A percentile compares a stretch with the other conserved stretches of the same genome.
phyloP scores from a whole-genome alignment of 2,329 filamentous ascomycete species.

The Domatiomyces globalis region DNA sequence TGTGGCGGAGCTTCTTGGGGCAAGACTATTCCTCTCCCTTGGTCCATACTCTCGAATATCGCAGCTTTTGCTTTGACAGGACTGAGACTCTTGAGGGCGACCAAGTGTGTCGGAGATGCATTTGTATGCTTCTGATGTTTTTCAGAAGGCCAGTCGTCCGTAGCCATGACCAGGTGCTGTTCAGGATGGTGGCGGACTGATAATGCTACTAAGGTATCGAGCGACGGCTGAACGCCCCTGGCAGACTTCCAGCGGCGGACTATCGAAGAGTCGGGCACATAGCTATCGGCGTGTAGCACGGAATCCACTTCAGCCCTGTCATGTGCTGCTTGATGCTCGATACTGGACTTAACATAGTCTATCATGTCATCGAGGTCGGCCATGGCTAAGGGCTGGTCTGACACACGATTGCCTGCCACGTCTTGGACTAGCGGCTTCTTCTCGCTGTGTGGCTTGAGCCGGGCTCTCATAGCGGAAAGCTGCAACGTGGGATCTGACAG shows the following conservation, averaged over 20 bases:
- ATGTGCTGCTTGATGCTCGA: neutral
- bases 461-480: conserved; percentile 11
- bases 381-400: conserved; percentile 7
- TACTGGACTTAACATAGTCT: conserved; percentile 13
- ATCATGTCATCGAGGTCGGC: conserved; percentile 17
- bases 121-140: neutral
- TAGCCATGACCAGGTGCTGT: neutral
- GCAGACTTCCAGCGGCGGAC: conserved; percentile 3
- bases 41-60: conserved; percentile 12
- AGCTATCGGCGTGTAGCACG: neutral
- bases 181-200: neutral
- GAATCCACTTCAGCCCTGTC: neutral
- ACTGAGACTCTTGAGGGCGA: conserved; percentile 5
- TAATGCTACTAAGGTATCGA: neutral
- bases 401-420: neutral
- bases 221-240: neutral
- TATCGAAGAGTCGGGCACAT: conserved; percentile 1
- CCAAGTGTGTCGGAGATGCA: neutral
- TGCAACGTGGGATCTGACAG: conserved; percentile 5
- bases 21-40: conserved; percentile 1
- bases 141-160: too few species aligned
- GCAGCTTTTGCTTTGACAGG: conserved; percentile 13
- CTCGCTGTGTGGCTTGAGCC: conserved; percentile 9
- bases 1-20: conserved; percentile 2
- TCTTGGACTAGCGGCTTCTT: conserved; percentile 1